Evolutionary conservation across 2,329 filamentous ascomycete species (phyloP), one percentile per base, ranked within the genome.

Genomic region (Beauveria asiatica): DNA sequence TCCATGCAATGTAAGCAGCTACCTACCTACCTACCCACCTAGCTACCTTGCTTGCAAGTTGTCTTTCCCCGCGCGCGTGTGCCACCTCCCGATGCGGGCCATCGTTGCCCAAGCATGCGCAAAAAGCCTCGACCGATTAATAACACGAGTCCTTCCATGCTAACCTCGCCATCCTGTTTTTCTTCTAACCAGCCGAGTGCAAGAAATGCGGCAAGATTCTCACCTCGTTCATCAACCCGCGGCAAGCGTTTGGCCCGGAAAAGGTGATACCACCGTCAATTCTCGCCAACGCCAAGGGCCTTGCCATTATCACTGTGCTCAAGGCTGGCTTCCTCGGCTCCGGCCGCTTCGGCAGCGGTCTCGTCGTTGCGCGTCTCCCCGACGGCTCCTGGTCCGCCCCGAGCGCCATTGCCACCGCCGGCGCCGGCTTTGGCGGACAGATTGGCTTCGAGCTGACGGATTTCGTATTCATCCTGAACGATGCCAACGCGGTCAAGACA

Each of bases 391-490:
- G 90, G 90, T 91, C 87, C 65, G 90, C 90, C 3, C 90, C 90
- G 13, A 88, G 85, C 61, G 90, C 90, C 56, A 92, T 94, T 69
- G 86, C 87, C 57, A 92, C 89, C 1, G 85, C 88, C 30, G 90
- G 90, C 66, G 90, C 87, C 59, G 90, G 90, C 25, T 89, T 95
- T 65, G 90, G 90, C 66, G 90, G 90, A 45, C 90, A 94, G 75
- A 90, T 95, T 69, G 90, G 90, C 41, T 90, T 93, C 73, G 90
- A 95, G 74, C 75, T 95, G 63, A 94, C 90, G 62, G 90, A 94
- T 73, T 99, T 99, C 71, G 94, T 99, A 72, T 97, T 99, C 76
- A 97, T 99, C 65, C 85, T 99, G 65, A 99, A 99, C 76, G 93
- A 99, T 70, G 80, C 86, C 46, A 84, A 80, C 61, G 93, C 94